Percentiles rank a stretch among this genome's conserved stretches.
Evolutionary conservation across 768 basidiomycete species (phyloP).

Genomic region (Rhizopogon vesiculosus): DNA sequence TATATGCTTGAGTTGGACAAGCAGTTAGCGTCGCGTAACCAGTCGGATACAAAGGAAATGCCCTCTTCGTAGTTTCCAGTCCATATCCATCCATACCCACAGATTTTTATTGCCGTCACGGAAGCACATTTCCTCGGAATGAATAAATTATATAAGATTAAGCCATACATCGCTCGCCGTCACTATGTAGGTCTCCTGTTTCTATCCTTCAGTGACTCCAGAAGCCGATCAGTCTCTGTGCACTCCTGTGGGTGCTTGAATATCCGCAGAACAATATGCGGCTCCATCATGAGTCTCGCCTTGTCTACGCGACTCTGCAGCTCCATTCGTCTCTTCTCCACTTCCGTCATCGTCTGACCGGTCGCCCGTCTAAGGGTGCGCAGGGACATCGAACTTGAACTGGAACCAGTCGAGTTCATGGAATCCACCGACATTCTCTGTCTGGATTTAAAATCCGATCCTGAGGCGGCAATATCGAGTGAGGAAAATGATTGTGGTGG

Average conservation of each 20-base stretch:
- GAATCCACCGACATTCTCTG: constrained; percentile 20
- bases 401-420: constrained; percentile 15
- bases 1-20: constrained; percentile 28
- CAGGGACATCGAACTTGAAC: constrained; percentile 13
- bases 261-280: constrained; percentile 52
- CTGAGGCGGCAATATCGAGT: constrained; percentile 6
- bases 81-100: neutral
- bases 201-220: constrained; percentile 15
- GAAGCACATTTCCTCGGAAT: neutral
- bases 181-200: neutral
- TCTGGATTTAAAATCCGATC: constrained; percentile 15
- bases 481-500: neutral
- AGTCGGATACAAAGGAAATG: neutral
- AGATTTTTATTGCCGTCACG: neutral
- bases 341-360: constrained; percentile 33
- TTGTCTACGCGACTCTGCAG: constrained; percentile 62
- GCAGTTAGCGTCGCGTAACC: constrained; percentile 13
- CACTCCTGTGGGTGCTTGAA: constrained; percentile 71
- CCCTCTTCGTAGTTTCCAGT: neutral
- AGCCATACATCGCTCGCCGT: neutral
- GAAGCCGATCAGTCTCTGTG: constrained; percentile 48
- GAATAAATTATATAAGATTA: neutral
- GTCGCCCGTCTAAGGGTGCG: constrained; percentile 5
- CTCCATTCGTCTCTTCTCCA: constrained; percentile 50
- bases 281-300: constrained; percentile 56